Conservation (phyloP, 2,329 filamentous ascomycete genomes). For the Exutisphaerella laricina region DNA sequence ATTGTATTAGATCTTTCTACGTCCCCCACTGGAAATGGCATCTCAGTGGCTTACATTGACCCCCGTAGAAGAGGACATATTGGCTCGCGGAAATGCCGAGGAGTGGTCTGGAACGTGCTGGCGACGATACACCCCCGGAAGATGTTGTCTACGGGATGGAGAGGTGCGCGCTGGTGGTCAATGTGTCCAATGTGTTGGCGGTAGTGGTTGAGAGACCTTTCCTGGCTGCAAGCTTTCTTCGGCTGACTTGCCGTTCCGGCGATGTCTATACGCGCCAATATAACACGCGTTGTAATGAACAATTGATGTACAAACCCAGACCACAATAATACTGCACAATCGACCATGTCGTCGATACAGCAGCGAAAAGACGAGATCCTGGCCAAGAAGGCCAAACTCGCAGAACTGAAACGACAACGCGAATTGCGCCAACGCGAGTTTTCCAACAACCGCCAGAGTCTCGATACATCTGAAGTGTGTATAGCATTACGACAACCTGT, state of each 20-base stretch:
- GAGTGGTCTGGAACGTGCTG: slow-evolving; percentile 1
- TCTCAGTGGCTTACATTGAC: slow-evolving; percentile 44
- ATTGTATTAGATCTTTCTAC: background rate
- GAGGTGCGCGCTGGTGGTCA: slow-evolving; percentile 7
- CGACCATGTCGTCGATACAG: slow-evolving; percentile 44
- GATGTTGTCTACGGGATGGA: background rate
- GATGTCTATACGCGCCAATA: too few relatives aligned
- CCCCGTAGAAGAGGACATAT: slow-evolving; percentile 40
- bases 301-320: too few relatives aligned
- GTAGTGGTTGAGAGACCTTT: too few relatives aligned
- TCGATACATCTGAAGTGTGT: slow-evolving; percentile 64
- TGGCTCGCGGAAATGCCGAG: slow-evolving; percentile 7
- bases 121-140: background rate
- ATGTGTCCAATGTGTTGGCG: too few relatives aligned
- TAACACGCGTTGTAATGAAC: too few relatives aligned
- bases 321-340: too few relatives aligned
- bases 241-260: too few relatives aligned
- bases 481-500: background rate
- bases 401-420: slow-evolving; percentile 88
- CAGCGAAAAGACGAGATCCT: slow-evolving; percentile 91
- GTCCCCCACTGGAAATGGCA: background rate
- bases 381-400: slow-evolving; percentile 94
- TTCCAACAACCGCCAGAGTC: slow-evolving; percentile 61
- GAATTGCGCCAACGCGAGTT: slow-evolving; percentile 76
- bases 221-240: too few relatives aligned